These are phyloP conservation scores for Limonium bicolor DNA, from an alignment of 148 eudicot species.

Conservation along the genomic window DNA sequence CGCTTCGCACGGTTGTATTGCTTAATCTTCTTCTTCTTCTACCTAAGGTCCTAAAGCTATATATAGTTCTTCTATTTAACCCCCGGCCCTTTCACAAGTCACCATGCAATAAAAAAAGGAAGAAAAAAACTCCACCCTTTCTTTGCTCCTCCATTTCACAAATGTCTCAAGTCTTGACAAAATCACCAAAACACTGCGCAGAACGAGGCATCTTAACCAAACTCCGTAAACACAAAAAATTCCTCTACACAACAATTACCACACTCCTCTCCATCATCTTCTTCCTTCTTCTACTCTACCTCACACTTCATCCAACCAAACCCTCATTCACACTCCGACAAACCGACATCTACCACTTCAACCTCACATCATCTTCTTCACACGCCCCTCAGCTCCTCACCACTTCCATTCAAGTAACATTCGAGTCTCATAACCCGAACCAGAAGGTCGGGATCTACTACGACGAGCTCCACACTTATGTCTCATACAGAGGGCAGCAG, in stretches of 20 bases:
- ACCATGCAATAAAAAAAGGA: too few species aligned
- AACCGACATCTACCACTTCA: constrained; percentile 49
- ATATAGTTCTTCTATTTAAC: too few species aligned
- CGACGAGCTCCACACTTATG: constrained; percentile 43
- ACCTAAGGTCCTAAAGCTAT: too few species aligned
- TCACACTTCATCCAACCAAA: constrained; percentile 67
- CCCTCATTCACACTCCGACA: constrained; percentile 60
- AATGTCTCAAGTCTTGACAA: constrained; percentile 56
- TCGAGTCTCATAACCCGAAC: constrained; percentile 57
- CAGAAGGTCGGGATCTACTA: constrained; percentile 66
- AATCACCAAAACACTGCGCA: constrained; percentile 82
- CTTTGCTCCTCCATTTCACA: too few species aligned
- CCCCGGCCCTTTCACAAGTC: too few species aligned
- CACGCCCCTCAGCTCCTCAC: constrained; percentile 37
- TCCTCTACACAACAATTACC: constrained; percentile 38
- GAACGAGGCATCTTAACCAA: constrained; percentile 39
- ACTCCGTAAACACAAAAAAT: constrained; percentile 50
- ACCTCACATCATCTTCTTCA: too few species aligned
- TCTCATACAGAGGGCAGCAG: constrained; percentile 62
- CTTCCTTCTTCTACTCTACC: constrained; percentile 53
- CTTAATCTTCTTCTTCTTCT: too few species aligned
- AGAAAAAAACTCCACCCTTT: too few species aligned
- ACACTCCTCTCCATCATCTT: constrained; percentile 35
- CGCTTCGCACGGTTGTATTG: too few species aligned
- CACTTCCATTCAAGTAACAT: constrained; percentile 60